Evolutionary conservation across 2,329 filamentous ascomycete genomes (phyloP), one percentile per base, ranked within the genome.

Genomic region (Lachnellula cervina): DNA sequence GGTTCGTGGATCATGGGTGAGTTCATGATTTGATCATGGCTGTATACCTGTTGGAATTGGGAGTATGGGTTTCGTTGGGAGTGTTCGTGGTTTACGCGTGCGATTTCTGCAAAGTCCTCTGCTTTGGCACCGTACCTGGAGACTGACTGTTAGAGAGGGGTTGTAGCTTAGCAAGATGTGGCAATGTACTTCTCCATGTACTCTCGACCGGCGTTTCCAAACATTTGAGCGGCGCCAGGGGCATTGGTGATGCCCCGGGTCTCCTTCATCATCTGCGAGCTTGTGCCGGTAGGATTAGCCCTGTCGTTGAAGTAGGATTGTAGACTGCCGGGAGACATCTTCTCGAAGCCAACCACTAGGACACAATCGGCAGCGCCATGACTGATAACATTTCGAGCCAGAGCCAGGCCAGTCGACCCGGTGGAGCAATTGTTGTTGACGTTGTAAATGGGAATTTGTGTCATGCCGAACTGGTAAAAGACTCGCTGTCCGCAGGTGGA

Each of bases 381-480:
- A 6, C 84, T 80, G 65, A 97, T 86, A 71, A 95, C 80, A 52
- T 86, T 90, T 35, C 91, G 80, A 2, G 82, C 94, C 81, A 97
- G 87, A 69, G 86, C 86, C 56, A 97, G 77, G 8, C 93, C 94
- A 0, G 93, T 96, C 4, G 87, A 91, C n/a, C 93, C 94, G 0
- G 93, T 97, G 4, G 89, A 90, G 80, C 93, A 97, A 78, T 97
- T 97, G 80, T 97, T 97, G 82, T 97, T 97, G 69, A 96, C 90
- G 69, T 97, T 97, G 80, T 95, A 92, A 71, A 97, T 90, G 68
- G 93, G 93, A 66, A 97, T 97, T 69, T 88, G 81, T 44, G 92
- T 97, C 87, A 97, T 92, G 77, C 93, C 94, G 73, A 97, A 97
- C 76, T 97, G 93, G 76, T 97, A 97, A 76, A 97, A 97, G 69